Percentiles rank a stretch among this genome's conserved stretches.
Evolutionary conservation across 2,329 filamentous ascomycete genomes (phyloP).

Genomic region (Mariannaea elegans): DNA sequence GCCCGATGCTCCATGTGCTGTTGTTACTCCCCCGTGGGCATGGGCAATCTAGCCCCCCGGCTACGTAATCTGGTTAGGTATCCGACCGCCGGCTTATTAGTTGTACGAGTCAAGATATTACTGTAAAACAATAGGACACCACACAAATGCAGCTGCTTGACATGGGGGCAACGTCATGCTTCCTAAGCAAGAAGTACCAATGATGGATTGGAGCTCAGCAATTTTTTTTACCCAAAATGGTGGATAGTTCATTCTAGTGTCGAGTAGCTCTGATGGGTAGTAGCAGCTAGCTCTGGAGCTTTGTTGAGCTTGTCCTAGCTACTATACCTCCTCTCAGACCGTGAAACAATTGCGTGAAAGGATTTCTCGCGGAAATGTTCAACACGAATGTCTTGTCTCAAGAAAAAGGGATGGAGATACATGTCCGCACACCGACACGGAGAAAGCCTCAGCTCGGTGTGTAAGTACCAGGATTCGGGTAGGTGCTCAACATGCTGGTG

Average conservation of each 20-base stretch:
- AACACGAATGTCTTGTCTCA: background rate
- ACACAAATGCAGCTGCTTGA: conserved; percentile 4
- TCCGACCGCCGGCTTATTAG: conserved; percentile 33
- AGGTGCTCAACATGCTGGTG: conserved; percentile 33
- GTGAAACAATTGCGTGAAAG: background rate
- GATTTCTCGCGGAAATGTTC: background rate
- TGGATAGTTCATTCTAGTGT: conserved; percentile 7
- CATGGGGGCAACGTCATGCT: conserved; percentile 6
- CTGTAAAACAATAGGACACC: conserved; percentile 5
- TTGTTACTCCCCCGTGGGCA: conserved; percentile 21
- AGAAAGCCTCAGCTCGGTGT: conserved; percentile 19
- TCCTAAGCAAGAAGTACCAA: conserved; percentile 13
- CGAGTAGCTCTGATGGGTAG: background rate
- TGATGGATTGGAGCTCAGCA: conserved; percentile 11
- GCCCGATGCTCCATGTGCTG: conserved; percentile 24
- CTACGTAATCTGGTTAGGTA: conserved; percentile 30
- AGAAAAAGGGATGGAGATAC: background rate
- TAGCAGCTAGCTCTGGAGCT: background rate
- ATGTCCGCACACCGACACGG: conserved; percentile 29
- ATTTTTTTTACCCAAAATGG: conserved; percentile 16
- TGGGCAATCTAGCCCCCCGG: conserved; percentile 10
- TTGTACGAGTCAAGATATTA: conserved; percentile 13
- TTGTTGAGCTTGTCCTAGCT: background rate
- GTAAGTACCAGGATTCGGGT: conserved; percentile 20
- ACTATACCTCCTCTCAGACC: background rate